Evolutionary conservation across 139 green algal genomes (phyloP).

Genomic region (Pleodorina starrii): DNA sequence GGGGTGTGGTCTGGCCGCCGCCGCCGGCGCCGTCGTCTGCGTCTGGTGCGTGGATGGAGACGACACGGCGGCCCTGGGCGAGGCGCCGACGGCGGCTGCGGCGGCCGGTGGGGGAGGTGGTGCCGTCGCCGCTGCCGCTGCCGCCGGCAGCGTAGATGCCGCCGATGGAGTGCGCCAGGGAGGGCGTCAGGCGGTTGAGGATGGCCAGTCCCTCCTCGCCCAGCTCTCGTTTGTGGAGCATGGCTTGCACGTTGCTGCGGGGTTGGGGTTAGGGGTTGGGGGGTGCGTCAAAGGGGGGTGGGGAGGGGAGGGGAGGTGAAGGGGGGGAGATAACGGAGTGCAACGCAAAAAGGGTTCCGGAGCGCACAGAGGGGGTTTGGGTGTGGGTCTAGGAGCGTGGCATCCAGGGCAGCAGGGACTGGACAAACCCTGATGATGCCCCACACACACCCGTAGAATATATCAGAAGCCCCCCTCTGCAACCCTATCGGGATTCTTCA

Average conservation of each 20-base stretch:
- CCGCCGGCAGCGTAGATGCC: neutral
- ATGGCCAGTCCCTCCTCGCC: constrained; percentile 14
- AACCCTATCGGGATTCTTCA: too few species aligned
- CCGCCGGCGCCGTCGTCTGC: neutral
- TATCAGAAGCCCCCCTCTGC: too few species aligned
- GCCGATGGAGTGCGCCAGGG: neutral
- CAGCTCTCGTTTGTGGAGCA: constrained; percentile 17
- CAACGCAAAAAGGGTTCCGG: too few species aligned
- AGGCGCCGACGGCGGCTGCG: neutral
- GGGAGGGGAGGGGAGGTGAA: neutral
- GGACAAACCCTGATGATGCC: too few species aligned
- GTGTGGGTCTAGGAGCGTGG: too few species aligned
- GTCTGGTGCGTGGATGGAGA: neutral
- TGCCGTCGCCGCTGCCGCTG: neutral
- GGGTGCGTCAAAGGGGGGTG: neutral
- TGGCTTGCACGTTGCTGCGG: constrained; percentile 31
- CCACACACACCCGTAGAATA: too few species aligned
- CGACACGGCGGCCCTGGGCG: neutral
- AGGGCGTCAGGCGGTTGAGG: constrained; percentile 7
- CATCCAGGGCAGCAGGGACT: too few species aligned
- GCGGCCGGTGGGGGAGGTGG: neutral
- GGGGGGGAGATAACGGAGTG: neutral
- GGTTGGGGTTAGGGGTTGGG: neutral
- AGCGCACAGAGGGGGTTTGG: too few species aligned
- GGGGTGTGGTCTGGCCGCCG: neutral